Base-by-base conservation (phyloP, 768 basidiomycete genomes). In the Crassisporium funariophilum region DNA sequence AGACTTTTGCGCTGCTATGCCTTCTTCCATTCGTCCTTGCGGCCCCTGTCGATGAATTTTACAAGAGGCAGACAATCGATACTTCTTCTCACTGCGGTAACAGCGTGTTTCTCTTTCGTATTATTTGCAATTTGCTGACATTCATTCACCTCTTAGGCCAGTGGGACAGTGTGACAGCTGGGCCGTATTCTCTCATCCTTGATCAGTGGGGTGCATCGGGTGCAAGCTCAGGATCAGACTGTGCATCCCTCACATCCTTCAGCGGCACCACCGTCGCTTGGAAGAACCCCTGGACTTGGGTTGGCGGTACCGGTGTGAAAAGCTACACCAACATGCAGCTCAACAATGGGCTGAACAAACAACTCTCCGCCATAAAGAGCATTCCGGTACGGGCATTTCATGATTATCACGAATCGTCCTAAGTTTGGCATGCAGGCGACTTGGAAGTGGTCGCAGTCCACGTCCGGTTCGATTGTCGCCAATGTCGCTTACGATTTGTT, bases 401-500 rank as follows among this genome's bases (percentile, higher is more conserved):
- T 36, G n/a, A 11, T 33, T 20, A 33, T 16, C 7, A 12, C 10
- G 17, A 34, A 5, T 22, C 10, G 7, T 23, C 5, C 9, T 8
- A 33, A 4, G 29, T 31, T n/a, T 34, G 16, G 29, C 23, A 31
- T n/a, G 35, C 46, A 83, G 84, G 54, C 78, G 23, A 65, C 58
- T 0, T 86, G 84, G 84, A 44, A 61, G 1, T 86, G 84, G 84
- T 71, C 71, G 4, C 78, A 81, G 48, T 54, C 54, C 11, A 62
- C 60, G 9, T 64, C 69, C 4, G 74, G 68, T 4, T 60, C 59
- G 1, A 63, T 80, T 46, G 75, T 80, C 19, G 74, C 78, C 0
- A 73, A 86, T 46, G 72, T 83, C 20, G 80, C 83, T 5, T 86
- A 74, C 48, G 84, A 86, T 51, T 49, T 86, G 1, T 87, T 86